These are phyloP conservation scores for Termitomyces sp. DNA, from an alignment of 768 basidiomycete genomes.

Conservation along the genomic window DNA sequence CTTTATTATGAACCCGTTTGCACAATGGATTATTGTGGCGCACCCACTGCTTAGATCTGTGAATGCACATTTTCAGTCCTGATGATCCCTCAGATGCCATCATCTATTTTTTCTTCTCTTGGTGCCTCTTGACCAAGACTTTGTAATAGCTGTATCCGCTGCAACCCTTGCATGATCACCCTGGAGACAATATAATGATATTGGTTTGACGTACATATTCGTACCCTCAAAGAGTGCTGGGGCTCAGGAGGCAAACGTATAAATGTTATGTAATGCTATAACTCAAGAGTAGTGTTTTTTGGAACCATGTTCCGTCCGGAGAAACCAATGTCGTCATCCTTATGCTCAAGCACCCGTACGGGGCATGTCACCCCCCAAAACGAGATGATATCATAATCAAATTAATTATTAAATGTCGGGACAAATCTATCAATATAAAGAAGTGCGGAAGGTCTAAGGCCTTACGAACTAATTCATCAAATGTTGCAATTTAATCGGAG, in stretches of 20 bases:
- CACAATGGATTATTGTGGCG: neutral
- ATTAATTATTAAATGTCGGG: neutral
- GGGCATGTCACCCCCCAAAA: too few relatives aligned
- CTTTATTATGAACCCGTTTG: neutral
- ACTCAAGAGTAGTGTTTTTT: neutral
- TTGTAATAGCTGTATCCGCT: constrained; percentile 55
- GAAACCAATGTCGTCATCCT: neutral
- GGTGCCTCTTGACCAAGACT: neutral
- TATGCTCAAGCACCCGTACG: too few relatives aligned
- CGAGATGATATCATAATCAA: neutral
- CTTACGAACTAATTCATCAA: neutral
- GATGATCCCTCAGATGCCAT: constrained; percentile 33
- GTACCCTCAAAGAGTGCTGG: neutral
- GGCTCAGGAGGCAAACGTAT: neutral
- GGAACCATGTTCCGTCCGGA: neutral
- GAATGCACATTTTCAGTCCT: neutral
- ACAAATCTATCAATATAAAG: neutral
- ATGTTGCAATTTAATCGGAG: neutral
- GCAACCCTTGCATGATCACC: constrained; percentile 75
- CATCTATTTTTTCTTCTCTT: constrained; percentile 29
- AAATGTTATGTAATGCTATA: neutral
- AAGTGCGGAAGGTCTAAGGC: neutral
- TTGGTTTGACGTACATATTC: constrained; percentile 64
- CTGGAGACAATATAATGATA: constrained; percentile 75
- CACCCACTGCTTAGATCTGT: neutral